Evolutionary conservation across 2,329 filamentous ascomycete genomes (phyloP), one percentile per base, ranked within the genome.

Genomic region (Trichoderma aggressivum): DNA sequence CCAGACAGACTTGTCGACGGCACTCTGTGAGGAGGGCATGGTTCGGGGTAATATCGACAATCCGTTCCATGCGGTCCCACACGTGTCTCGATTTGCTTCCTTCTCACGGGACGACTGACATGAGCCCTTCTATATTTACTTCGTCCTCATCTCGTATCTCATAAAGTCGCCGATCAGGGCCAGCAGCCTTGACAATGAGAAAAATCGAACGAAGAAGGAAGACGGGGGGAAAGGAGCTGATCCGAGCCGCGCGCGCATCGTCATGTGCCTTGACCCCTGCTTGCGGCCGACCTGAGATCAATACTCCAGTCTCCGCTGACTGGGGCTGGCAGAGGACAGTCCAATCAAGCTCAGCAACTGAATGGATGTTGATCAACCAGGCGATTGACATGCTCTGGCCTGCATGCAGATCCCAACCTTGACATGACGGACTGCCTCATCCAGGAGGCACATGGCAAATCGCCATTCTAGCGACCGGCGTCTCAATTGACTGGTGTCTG

Each of bases 241-340:
- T 24, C 28, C 26, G 21, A 30, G 26, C 28, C 28, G 39, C n/a
- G 43, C 43, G 62, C 43, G 21, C 62, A 64, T 64, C 62, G 62
- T 64, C 50, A 64, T 66, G 63, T 66, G 63, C 63, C 63, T 53
- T 7, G 63, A 66, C 63, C 63, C 63, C 47, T 66, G 50, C 50
- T 30, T 39, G 28, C 34, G 39, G 61, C 61, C 47, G 47, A 53
- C 36, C n/a, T 26, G 39, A 68, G 65, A 60, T 68, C 55, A 50
- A 26, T 32, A 53, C 43, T 5, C 5, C 50, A 63, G 61, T 63
- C 61, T 36, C 47, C 62, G 47, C 62, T 56, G 2, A n/a, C 34
- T 34, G n/a, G 53, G 26, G 64, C 34, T 26, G n/a, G 7, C n/a
- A 50, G 11, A n/a, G 26, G 65, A 68, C 16, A 68, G 65, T 55